phyloP scores from a whole-genome alignment of 768 basidiomycete species.

The Pleurotus djamor region DNA sequence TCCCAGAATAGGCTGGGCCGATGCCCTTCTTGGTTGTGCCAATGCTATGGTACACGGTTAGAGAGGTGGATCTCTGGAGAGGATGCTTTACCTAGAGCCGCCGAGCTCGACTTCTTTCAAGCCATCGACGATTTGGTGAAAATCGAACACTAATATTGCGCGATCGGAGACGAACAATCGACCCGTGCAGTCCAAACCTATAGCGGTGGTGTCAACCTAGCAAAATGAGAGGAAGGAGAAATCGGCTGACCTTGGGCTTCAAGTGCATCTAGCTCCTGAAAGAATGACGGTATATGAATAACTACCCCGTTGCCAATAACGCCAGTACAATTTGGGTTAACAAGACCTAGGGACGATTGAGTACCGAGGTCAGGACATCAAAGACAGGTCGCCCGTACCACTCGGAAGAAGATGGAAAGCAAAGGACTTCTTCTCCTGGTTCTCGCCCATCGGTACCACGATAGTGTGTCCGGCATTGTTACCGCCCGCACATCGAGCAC shows the following conservation, averaged over 20 bases:
- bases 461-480: constrained; percentile 99
- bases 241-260: constrained; percentile 70
- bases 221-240: background rate
- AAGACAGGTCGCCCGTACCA: constrained; percentile 47
- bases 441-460: constrained; percentile 71
- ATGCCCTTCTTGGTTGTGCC: constrained; percentile 99
- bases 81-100: constrained; percentile 59
- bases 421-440: constrained; percentile 77
- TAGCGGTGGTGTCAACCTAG: background rate
- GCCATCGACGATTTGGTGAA: constrained; percentile 99
- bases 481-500: constrained; percentile 95
- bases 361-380: constrained; percentile 1
- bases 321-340: constrained; percentile 83
- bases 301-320: constrained; percentile 97
- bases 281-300: constrained; percentile 93
- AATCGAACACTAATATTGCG: constrained; percentile 97
- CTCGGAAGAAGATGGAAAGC: constrained; percentile 96
- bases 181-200: constrained; percentile 82
- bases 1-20: constrained; percentile 97
- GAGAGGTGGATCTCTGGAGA: background rate
- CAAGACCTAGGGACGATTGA: constrained; percentile 52
- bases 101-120: constrained; percentile 98
- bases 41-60: constrained; percentile 50
- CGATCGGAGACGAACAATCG: constrained; percentile 94
- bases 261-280: constrained; percentile 86